Percentiles rank a stretch among this genome's conserved stretches.
These are phyloP conservation scores for Populus hybrid DNA, from an alignment of 441 rosid species.

Conservation along the genomic window DNA sequence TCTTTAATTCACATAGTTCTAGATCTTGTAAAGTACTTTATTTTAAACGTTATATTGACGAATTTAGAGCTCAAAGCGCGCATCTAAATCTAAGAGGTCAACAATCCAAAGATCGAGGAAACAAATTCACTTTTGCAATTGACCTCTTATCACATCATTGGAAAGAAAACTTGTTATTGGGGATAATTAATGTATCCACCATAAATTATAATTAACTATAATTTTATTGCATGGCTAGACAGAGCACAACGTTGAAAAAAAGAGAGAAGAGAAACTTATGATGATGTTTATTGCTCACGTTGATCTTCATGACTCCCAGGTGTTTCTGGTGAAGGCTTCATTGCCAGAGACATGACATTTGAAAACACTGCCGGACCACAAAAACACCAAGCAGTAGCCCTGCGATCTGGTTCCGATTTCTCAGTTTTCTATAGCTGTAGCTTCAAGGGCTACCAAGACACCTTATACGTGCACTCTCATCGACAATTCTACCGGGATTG, in stretches of 20 bases:
- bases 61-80: not conserved
- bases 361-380: conserved; percentile 86
- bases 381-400: conserved; percentile 79
- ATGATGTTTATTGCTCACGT: not conserved
- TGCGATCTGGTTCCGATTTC: conserved; percentile 68
- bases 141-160: not conserved
- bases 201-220: not conserved
- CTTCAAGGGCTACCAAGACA: conserved; percentile 78
- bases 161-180: not conserved
- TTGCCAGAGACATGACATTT: conserved; percentile 76
- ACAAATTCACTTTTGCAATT: conserved; percentile 1
- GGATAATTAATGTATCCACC: not conserved
- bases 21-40: not conserved
- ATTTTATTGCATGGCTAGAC: not conserved
- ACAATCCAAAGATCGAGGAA: not conserved
- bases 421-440: conserved; percentile 65
- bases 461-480: conserved; percentile 74
- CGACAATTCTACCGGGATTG: conserved; percentile 83
- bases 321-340: conserved; percentile 69
- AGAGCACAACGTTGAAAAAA: not conserved
- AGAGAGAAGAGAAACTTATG: too few relatives aligned
- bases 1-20: not conserved
- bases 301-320: conserved; percentile 38
- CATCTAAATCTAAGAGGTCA: not conserved
- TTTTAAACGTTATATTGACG: not conserved